Conservation (phyloP, 176 grass and related monocot species). For the Rhynchospora tenuis region DNA sequence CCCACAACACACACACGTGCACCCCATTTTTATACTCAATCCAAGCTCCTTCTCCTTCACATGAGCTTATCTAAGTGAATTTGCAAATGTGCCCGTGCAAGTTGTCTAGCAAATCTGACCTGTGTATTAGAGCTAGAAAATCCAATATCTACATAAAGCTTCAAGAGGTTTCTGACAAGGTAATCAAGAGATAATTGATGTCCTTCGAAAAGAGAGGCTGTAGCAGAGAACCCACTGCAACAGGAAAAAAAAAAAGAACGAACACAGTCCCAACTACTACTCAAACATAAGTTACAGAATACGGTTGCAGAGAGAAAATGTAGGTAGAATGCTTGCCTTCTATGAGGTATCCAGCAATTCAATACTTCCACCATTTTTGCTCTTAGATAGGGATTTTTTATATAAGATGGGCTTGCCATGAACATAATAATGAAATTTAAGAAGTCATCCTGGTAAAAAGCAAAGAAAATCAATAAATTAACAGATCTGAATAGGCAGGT, state of each 20-base stretch:
- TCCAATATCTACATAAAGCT: constrained; percentile 99
- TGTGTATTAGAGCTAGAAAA: constrained; percentile 97
- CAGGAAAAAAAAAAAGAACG: constrained; percentile 6
- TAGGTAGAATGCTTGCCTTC: constrained; percentile 47
- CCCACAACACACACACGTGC: too few species aligned
- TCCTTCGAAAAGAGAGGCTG: constrained; percentile 85
- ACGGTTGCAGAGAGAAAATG: background rate
- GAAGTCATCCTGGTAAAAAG: constrained; percentile 68
- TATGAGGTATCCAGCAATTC: constrained; percentile 89
- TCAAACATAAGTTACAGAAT: constrained; percentile 20
- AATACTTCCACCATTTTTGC: constrained; percentile 99
- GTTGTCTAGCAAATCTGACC: constrained; percentile 31
- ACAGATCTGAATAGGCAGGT: background rate
- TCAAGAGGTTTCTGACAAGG: constrained; percentile 92
- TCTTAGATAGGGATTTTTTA: constrained; percentile 96
- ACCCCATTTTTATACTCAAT: background rate
- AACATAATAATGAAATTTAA: constrained; percentile 99
- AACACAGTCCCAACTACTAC: background rate
- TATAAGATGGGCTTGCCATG: constrained; percentile 81
- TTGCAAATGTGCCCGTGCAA: background rate
- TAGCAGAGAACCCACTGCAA: constrained; percentile 58
- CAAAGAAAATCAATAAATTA: constrained; percentile 6
- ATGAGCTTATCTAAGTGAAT: background rate
- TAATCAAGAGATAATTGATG: constrained; percentile 80
- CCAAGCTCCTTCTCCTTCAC: background rate